Percentiles rank a stretch among this genome's conserved stretches.
Evolutionary conservation across 2,329 filamentous ascomycete species (phyloP).

Genomic region (Lasiodiplodia hormozganensis): DNA sequence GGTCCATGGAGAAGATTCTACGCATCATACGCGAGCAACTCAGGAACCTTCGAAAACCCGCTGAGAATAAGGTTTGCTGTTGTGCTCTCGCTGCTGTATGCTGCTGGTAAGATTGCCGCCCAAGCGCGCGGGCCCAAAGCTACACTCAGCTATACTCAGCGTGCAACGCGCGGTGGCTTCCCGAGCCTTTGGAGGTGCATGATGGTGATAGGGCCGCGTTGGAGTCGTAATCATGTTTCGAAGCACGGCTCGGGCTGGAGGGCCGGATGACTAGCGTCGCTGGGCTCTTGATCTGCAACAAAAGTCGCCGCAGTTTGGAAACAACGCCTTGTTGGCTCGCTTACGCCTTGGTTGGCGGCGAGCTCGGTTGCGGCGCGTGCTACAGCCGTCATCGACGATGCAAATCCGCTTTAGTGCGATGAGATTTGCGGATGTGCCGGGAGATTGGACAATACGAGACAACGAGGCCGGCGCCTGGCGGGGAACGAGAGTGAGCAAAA

Average conservation of each 20-base stretch:
- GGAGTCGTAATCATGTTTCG: conserved; percentile 9
- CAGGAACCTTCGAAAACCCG: conserved; percentile 7
- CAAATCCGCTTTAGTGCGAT: conserved; percentile 12
- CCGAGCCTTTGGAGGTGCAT: not conserved
- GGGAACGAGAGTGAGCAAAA: not conserved
- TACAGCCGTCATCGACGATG: conserved; percentile 21
- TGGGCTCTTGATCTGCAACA: conserved; percentile 18
- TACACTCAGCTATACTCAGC: not conserved
- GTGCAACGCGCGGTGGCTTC: not conserved
- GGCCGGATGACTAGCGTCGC: not conserved
- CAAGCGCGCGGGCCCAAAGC: not conserved
- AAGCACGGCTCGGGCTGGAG: not conserved
- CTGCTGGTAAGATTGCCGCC: not conserved
- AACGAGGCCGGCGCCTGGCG: conserved; percentile 14
- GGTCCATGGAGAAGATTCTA: conserved; percentile 18
- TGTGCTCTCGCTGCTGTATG: conserved; percentile 4
- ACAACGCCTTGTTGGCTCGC: conserved; percentile 8
- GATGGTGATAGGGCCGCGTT: conserved; percentile 9
- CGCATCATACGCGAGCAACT: not conserved
- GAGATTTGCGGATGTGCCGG: conserved; percentile 27
- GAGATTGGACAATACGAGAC: conserved; percentile 21
- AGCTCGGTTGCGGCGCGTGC: conserved; percentile 23
- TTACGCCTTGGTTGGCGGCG: conserved; percentile 1
- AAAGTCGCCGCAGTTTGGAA: conserved; percentile 11
- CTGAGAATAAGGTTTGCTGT: conserved; percentile 14